Base-by-base conservation (phyloP, 2,329 filamentous ascomycete species). In the Xylariaceae sp. region DNA sequence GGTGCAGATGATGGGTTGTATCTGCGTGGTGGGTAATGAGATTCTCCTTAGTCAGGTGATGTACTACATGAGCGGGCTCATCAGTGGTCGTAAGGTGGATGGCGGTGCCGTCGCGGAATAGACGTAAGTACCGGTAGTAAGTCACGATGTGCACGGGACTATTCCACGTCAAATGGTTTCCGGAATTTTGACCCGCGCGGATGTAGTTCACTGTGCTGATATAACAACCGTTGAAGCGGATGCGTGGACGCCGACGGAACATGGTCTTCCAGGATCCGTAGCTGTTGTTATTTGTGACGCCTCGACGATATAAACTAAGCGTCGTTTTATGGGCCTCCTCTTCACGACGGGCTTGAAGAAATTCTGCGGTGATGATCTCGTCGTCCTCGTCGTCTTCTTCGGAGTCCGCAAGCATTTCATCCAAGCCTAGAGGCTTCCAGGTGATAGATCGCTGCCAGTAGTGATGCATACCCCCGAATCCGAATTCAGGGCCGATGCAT, bases 191-290 rank as follows among this genome's bases (percentile, higher is more conserved):
- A 31, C 94, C 94, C 0, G 89, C 75, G 19, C 94, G 87, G 44
- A 89, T 83, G 71, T 99, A 99, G 72, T 97, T 97, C 51, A 96
- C 90, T 0, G 92, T 97, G 68, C 85, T 89, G 68, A 99, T 97
- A 72, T 99, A 99, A 70, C 90, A 87, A 22, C 94, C 94, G 62
- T 94, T 94, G 75, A 95, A 99, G 50, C 94, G 89, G 52, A 97
- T 79, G 39, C 94, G 85, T 2, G 94, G 92, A 12, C 90, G 86
- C 5, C 76, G 74, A 36, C 87, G 88, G 72, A 96, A 95, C 74
- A 96, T 89, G 46, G 73, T 69, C 61, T 80, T 72, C 81, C 82
- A 86, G 2, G 78, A 78, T 3, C 69, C 62, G 60, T 83, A 84
- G 33, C 12, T 36, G 5, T 4, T 4, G 12, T 14, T 36, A 15